Evolutionary conservation across 2,329 filamentous ascomycete genomes (phyloP).

Genomic region (Cytospora piceae): DNA sequence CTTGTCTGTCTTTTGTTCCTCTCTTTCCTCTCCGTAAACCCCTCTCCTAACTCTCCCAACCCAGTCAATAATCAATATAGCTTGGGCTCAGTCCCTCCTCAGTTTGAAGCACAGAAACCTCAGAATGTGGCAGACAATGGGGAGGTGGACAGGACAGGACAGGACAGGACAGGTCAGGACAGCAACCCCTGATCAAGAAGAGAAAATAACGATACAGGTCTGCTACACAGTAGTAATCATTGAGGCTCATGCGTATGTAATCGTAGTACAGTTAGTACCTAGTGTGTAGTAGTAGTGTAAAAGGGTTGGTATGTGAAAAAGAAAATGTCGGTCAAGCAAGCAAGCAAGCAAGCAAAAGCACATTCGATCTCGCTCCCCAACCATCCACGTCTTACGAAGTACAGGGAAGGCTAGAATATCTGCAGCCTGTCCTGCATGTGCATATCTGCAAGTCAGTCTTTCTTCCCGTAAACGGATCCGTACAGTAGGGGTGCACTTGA

Average conservation of each 20-base stretch:
- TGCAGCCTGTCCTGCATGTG: slow-evolving; percentile 10
- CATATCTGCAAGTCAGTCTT: slow-evolving; percentile 11
- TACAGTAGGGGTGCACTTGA: not conserved
- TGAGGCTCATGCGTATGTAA: not conserved
- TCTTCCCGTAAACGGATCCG: not conserved
- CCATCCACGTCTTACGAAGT: slow-evolving; percentile 10
- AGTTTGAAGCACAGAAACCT: not conserved
- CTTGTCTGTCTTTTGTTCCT: not conserved
- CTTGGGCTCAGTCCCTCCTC: too few relatives aligned
- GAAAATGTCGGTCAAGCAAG: slow-evolving; percentile 27
- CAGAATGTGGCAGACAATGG: not conserved
- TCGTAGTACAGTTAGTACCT: not conserved
- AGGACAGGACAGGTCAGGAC: too few relatives aligned
- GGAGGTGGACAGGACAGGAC: too few relatives aligned
- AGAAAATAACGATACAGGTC: not conserved
- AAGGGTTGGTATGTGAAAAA: not conserved
- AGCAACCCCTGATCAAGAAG: not conserved
- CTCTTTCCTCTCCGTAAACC: not conserved
- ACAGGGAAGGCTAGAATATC: slow-evolving; percentile 3
- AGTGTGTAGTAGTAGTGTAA: not conserved
- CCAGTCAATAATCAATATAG: not conserved
- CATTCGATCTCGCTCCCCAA: not conserved
- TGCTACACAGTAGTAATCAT: not conserved
- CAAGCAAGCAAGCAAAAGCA: not conserved
- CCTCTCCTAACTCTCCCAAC: not conserved